Percentiles rank a stretch among this genome's conserved stretches.
These are phyloP conservation scores for Tetrapisispora phaffii DNA, from an alignment of 805 yeast species.

Conservation along the genomic window DNA sequence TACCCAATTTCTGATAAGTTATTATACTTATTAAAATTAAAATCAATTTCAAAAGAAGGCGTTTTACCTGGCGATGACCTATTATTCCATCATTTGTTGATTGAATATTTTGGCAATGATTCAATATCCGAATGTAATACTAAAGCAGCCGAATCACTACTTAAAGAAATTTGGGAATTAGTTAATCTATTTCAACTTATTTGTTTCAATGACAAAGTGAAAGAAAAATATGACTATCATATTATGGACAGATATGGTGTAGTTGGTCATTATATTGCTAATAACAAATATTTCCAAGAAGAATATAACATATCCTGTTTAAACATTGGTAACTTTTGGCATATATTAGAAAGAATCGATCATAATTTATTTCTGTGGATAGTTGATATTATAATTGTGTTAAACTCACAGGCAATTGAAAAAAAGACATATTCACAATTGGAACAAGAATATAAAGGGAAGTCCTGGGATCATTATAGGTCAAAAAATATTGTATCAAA, in stretches of 20 bases:
- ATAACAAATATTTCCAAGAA: slow-evolving; percentile 25
- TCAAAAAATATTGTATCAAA: slow-evolving; percentile 29
- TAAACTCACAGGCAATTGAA: slow-evolving; percentile 31
- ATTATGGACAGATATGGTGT: slow-evolving; percentile 27
- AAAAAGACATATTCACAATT: slow-evolving; percentile 14
- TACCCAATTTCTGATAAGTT: slow-evolving; percentile 17
- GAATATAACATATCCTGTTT: slow-evolving; percentile 26
- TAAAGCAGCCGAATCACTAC: background rate
- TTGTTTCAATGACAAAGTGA: slow-evolving; percentile 24
- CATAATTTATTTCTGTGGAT: slow-evolving; percentile 29
- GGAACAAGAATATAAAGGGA: slow-evolving; percentile 16
- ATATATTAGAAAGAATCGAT: slow-evolving; percentile 25
- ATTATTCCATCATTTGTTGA: slow-evolving; percentile 26
- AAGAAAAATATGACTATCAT: slow-evolving; percentile 24
- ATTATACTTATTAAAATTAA: slow-evolving; percentile 25
- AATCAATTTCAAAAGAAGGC: slow-evolving; percentile 31
- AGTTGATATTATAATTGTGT: slow-evolving; percentile 25
- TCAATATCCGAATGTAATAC: background rate
- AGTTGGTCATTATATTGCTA: slow-evolving; percentile 25
- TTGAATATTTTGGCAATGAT: slow-evolving; percentile 12
- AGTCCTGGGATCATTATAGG: slow-evolving; percentile 28
- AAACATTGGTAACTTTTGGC: slow-evolving; percentile 28
- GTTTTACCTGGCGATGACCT: slow-evolving; percentile 30
- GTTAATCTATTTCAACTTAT: slow-evolving; percentile 26
- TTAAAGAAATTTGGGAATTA: slow-evolving; percentile 25